phyloP scores from a whole-genome alignment of 164 flowering plant genomes.

The Annona cherimola region DNA sequence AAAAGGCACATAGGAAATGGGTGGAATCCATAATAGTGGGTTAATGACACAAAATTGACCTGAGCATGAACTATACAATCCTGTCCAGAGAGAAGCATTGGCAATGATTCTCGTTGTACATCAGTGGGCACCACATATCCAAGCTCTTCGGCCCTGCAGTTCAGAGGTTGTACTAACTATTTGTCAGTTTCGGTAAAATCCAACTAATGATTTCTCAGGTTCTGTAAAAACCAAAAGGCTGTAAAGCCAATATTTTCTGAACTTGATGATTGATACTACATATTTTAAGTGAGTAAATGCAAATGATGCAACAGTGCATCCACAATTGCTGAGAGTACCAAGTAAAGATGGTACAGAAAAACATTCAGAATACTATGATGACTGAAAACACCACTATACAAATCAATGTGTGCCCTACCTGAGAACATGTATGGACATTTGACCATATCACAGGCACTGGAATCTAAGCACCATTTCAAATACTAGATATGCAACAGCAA shows the following conservation, averaged over 20 bases:
- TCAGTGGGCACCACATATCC: constrained; percentile 73
- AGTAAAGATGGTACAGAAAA: not conserved
- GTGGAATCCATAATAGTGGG: too few relatives aligned
- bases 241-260: not conserved
- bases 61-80: constrained; percentile 96
- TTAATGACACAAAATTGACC: constrained; percentile 31
- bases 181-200: not conserved
- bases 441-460: not conserved
- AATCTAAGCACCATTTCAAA: too few relatives aligned
- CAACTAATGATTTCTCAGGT: not conserved
- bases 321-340: not conserved
- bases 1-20: too few relatives aligned
- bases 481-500: too few relatives aligned
- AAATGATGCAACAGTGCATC: not conserved
- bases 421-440: not conserved
- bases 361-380: not conserved
- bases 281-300: too few relatives aligned
- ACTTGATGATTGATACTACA: not conserved
- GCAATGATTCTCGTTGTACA: constrained; percentile 71
- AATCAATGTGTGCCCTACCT: not conserved
- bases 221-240: not conserved
- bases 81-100: constrained; percentile 62
- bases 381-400: not conserved
- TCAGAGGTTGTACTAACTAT: not conserved
- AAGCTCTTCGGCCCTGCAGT: constrained; percentile 69